Evolutionary conservation across 2,329 filamentous ascomycete genomes (phyloP).

Genomic region (Mycosphaerella sp.): DNA sequence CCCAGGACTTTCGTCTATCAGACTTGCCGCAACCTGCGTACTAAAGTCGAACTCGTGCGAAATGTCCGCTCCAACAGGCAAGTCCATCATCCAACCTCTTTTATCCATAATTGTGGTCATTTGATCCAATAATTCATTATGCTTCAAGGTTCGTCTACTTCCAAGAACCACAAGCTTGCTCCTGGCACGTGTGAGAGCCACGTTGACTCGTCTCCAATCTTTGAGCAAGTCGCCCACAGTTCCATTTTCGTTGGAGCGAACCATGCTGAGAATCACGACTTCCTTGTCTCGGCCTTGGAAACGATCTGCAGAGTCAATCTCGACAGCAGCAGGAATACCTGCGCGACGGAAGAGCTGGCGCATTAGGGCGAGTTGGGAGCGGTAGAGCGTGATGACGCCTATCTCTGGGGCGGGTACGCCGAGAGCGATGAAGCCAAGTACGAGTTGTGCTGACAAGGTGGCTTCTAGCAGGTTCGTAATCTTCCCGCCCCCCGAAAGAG

Average conservation of each 20-base stretch:
- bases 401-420: conserved; percentile 72
- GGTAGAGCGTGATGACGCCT: conserved; percentile 95
- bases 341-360: conserved; percentile 56
- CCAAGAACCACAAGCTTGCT: conserved; percentile 88
- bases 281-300: conserved; percentile 97
- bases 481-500: conserved; percentile 55
- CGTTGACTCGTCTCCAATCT: conserved; percentile 91
- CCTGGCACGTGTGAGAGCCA: conserved; percentile 87
- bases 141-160: conserved; percentile 66
- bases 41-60: conserved; percentile 25
- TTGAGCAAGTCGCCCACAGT: conserved; percentile 85
- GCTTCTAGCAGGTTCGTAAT: conserved; percentile 87
- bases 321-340: conserved; percentile 53
- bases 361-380: conserved; percentile 79
- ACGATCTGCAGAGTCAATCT: conserved; percentile 95
- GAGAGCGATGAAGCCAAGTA: conserved; percentile 66
- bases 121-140: conserved; percentile 65
- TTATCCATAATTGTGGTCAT: conserved; percentile 73
- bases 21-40: conserved; percentile 21
- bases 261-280: conserved; percentile 77
- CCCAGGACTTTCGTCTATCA: neutral
- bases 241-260: conserved; percentile 74
- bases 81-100: conserved; percentile 70
- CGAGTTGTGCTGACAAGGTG: conserved; percentile 68
- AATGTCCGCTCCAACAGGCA: conserved; percentile 37